These are phyloP conservation scores for Serendipita sp. DNA, from an alignment of 768 basidiomycete genomes.

Conservation along the genomic window DNA sequence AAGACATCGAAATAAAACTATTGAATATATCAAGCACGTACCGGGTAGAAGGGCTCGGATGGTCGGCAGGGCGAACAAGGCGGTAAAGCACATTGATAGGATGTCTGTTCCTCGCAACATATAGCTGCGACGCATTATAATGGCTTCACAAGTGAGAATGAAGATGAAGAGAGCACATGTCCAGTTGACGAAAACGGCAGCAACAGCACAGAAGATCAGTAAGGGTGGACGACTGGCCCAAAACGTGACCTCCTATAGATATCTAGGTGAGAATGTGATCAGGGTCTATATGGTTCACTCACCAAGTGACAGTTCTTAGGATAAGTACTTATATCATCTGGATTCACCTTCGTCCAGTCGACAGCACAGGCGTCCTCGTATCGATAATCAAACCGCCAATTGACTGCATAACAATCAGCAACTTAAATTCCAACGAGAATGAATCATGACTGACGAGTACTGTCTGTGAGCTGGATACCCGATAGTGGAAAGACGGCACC, in stretches of 20 bases:
- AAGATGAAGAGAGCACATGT: slow-evolving; percentile 2
- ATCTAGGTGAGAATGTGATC: neutral
- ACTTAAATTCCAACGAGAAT: neutral
- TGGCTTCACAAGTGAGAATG: slow-evolving; percentile 2
- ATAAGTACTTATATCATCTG: neutral
- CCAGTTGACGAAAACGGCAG: slow-evolving; percentile 3
- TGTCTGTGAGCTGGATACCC: neutral
- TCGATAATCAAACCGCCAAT: neutral
- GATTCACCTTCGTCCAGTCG: neutral
- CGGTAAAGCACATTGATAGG: neutral
- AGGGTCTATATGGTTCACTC: neutral
- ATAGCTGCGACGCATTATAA: neutral
- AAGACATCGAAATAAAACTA: too few species aligned
- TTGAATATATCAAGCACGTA: too few species aligned
- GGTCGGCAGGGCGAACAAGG: neutral
- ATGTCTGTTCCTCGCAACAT: neutral
- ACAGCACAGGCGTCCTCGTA: neutral
- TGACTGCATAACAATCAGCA: neutral
- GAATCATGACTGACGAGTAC: neutral
- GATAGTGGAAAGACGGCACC: neutral
- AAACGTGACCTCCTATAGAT: neutral
- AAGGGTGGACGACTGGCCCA: neutral
- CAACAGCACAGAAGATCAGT: neutral
- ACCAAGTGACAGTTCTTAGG: neutral
- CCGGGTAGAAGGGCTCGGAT: neutral